Evolutionary conservation across 2,329 filamentous ascomycete species (phyloP), one percentile per base, ranked within the genome.

Genomic region (Aspergillus versicolor): DNA sequence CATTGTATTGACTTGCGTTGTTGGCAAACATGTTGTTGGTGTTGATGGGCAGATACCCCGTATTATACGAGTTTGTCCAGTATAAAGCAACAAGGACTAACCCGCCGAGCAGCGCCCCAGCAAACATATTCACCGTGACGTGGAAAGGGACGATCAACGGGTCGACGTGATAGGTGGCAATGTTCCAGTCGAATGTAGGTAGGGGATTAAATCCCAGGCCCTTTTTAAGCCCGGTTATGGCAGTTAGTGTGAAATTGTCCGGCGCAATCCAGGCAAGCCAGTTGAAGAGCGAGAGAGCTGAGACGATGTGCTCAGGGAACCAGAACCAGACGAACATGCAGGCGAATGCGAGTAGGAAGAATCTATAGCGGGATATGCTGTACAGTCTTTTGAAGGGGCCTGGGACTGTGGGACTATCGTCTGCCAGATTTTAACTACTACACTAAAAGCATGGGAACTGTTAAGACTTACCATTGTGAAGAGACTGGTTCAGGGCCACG

Each of bases 251-350:
- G 50, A 54, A 51, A 12, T 54, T 57, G 2, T 49, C 34, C 6
- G 55, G 55, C 2, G 55, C 13, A n/a, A 57, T 57, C 55, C 55
- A 57, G 9, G 51, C 52, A 38, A 57, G 45, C 55, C 55, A 57
- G 50, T 57, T 57, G 55, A 57, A 57, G 43, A 53, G 52, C 19
- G 55, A 57, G 9, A 57, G n/a, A 2, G 55, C 55, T 1, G 38
- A 46, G 19, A 57, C 45, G 38, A 57, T 48, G 12, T 53, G 43
- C 3, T 37, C 37, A 1, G 55, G 55, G 12, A 57, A 54, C 55
- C 55, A 57, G 50, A 53, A 57, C 43, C 46, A 57, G 37, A 57
- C 9, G 17, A 57, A 57, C 55, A 57, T 57, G 49, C 15, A 30
- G 4, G 12, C 27, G 17, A 57, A 57, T 22, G 49, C 41, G 37